Evolutionary conservation across 2,329 filamentous ascomycete genomes (phyloP).

Genomic region (Cytospora paraplurivora): DNA sequence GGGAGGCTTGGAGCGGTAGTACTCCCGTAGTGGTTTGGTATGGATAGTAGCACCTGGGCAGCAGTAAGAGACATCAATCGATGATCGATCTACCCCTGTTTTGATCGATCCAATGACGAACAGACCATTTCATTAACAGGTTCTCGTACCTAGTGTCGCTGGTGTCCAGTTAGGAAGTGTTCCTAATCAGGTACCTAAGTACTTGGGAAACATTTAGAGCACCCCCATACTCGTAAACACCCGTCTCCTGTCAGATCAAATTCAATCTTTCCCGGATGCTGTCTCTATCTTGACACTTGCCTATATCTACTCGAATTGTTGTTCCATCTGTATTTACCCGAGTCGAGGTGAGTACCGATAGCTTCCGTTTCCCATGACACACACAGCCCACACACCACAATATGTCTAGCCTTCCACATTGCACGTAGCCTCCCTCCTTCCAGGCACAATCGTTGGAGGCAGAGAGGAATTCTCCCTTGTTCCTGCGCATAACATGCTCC

Average conservation of each 20-base stretch:
- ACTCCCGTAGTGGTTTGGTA: conserved; percentile 1
- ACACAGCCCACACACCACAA: background rate
- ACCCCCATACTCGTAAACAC: no score
- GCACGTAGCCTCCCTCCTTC: conserved; percentile 1
- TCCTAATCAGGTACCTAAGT: no score
- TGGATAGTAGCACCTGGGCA: conserved; percentile 9
- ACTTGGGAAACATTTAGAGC: no score
- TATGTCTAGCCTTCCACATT: conserved; percentile 3
- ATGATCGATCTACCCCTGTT: conserved; percentile 12
- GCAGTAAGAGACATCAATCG: no score
- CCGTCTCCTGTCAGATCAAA: no score
- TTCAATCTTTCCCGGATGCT: no score
- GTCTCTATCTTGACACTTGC: background rate
- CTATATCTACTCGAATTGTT: background rate
- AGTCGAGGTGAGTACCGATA: conserved; percentile 19
- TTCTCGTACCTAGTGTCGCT: conserved; percentile 16
- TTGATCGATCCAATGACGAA: conserved; percentile 26
- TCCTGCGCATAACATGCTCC: background rate
- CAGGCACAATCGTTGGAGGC: background rate
- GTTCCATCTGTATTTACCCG: conserved; percentile 3
- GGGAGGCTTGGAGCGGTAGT: background rate
- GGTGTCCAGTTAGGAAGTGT: no score
- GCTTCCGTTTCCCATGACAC: conserved; percentile 13
- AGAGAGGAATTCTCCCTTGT: background rate
- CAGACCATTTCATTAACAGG: conserved; percentile 19